Conservation (phyloP, 2,329 filamentous ascomycete species). For the Ophidiomyces ophidiicola region DNA sequence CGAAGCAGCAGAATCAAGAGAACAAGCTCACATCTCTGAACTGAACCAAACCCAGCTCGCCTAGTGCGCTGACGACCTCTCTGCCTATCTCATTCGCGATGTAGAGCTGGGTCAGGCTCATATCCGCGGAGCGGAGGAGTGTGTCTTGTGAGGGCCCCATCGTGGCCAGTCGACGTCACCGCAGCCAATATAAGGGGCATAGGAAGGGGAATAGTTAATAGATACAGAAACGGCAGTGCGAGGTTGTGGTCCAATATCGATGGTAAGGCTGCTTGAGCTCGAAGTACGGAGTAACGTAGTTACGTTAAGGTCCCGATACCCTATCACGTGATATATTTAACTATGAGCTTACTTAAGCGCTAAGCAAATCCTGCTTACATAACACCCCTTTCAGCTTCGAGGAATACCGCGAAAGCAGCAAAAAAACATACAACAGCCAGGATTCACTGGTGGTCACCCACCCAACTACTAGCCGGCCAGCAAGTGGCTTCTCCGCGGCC, state of each 20-base stretch:
- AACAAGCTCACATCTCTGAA: constrained; percentile 73
- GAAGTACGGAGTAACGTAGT: too few relatives aligned
- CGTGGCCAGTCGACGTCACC: constrained; percentile 18
- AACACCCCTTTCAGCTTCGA: too few relatives aligned
- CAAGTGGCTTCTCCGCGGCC: neutral
- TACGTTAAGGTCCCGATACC: too few relatives aligned
- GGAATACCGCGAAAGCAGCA: too few relatives aligned
- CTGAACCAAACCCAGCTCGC: constrained; percentile 90
- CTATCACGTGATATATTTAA: too few relatives aligned
- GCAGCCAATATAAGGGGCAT: constrained; percentile 5
- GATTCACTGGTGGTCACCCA: too few relatives aligned
- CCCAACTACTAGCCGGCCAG: too few relatives aligned
- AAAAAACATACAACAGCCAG: too few relatives aligned
- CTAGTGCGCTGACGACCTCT: constrained; percentile 91
- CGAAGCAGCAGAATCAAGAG: neutral
- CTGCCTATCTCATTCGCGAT: constrained; percentile 97
- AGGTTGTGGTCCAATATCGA: neutral
- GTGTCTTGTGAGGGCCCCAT: constrained; percentile 65
- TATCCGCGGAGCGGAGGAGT: constrained; percentile 98
- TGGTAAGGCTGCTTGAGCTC: too few relatives aligned
- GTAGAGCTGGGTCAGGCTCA: constrained; percentile 99
- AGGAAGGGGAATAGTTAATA: neutral
- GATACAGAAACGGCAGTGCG: neutral
- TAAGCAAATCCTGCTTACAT: too few relatives aligned
- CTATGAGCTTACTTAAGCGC: too few relatives aligned